Evolutionary conservation across 2,329 filamentous ascomycete species (phyloP).

Genomic region (Xylaria sp.): DNA sequence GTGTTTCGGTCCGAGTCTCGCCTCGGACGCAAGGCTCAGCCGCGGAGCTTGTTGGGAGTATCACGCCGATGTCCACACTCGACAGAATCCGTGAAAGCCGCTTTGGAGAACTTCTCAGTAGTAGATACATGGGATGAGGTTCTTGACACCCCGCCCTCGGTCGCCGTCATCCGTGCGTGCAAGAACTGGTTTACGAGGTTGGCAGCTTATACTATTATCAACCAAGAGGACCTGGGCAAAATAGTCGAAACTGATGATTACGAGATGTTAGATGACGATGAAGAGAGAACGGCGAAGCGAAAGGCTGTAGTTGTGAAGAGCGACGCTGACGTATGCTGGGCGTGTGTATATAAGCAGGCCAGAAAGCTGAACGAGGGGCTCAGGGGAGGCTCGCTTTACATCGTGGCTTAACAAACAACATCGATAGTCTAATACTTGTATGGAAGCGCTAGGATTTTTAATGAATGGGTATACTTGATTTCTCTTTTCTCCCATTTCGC

Average conservation of each 20-base stretch:
- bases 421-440: too few relatives aligned
- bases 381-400: background rate
- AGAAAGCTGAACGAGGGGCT: background rate
- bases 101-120: background rate
- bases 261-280: background rate
- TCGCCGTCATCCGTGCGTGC: background rate
- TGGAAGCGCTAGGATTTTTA: too few relatives aligned
- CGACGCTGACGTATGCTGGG: background rate
- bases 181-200: background rate
- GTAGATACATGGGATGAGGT: background rate
- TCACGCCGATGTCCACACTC: background rate
- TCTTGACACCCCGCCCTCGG: background rate
- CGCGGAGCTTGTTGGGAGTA: background rate
- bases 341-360: background rate
- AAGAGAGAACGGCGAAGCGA: background rate
- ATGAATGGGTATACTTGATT: too few relatives aligned
- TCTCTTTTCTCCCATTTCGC: too few relatives aligned
- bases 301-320: background rate
- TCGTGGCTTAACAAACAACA: background rate
- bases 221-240: background rate
- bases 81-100: background rate
- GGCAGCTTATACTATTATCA: background rate
- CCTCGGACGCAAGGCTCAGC: background rate
- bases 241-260: background rate
- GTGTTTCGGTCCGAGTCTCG: background rate